These are phyloP conservation scores for Trichophyton equinum DNA, from an alignment of 2,329 filamentous ascomycete genomes.

Conservation along the genomic window DNA sequence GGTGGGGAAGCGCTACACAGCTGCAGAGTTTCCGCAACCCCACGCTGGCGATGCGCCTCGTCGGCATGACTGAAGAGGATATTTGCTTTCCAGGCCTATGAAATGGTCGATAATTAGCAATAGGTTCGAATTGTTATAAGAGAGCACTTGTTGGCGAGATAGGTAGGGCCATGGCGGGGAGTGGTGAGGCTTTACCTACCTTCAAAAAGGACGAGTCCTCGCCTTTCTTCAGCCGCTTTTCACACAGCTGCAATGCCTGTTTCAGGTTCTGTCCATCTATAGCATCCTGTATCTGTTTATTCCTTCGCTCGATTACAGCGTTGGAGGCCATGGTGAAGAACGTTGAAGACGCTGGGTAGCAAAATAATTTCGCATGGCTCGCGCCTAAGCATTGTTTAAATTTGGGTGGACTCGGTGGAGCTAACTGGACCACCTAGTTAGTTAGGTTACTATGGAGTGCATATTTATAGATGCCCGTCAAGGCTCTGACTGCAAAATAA, in stretches of 20 bases:
- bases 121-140: not conserved
- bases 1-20: slow-evolving; percentile 32
- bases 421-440: not conserved
- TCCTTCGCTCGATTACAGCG: slow-evolving; percentile 33
- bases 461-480: too few relatives aligned
- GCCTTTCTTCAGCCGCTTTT: slow-evolving; percentile 45
- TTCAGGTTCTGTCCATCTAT: slow-evolving; percentile 38
- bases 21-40: slow-evolving; percentile 31
- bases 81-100: slow-evolving; percentile 33
- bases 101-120: not conserved
- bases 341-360: not conserved
- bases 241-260: slow-evolving; percentile 38
- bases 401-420: not conserved
- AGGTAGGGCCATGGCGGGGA: not conserved
- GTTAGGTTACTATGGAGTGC: too few relatives aligned
- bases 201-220: slow-evolving; percentile 33
- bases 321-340: slow-evolving; percentile 23
- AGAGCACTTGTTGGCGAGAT: not conserved
- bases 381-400: not conserved
- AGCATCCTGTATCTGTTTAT: slow-evolving; percentile 39
- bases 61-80: slow-evolving; percentile 32
- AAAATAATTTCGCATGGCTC: not conserved
- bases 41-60: slow-evolving; percentile 30
- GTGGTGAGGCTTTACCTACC: slow-evolving; percentile 20
- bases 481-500: too few relatives aligned